These are phyloP conservation scores for Pyrenula aspistea DNA, from an alignment of 495 filamentous ascomycete genomes.

Conservation along the genomic window DNA sequence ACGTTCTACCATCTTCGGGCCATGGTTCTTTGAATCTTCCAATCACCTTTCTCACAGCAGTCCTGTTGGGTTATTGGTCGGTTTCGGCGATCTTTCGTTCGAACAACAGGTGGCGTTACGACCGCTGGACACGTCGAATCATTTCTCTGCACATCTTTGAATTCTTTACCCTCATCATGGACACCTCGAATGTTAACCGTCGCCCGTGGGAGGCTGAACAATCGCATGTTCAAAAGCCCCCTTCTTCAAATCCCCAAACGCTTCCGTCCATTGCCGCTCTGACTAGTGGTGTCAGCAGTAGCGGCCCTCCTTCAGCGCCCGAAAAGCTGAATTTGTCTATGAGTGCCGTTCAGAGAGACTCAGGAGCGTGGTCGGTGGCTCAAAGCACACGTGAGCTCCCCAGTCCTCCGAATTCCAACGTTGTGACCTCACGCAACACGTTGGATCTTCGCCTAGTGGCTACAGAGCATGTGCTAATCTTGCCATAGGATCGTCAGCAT, in stretches of 20 bases:
- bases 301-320: slow-evolving; percentile 23
- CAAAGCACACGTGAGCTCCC: slow-evolving; percentile 37
- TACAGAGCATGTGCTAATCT: slow-evolving; percentile 13
- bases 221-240: slow-evolving; percentile 22
- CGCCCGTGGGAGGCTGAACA: slow-evolving; percentile 29
- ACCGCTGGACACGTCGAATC: neutral
- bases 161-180: slow-evolving; percentile 16
- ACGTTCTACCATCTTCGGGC: neutral
- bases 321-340: slow-evolving; percentile 32
- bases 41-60: neutral
- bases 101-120: neutral
- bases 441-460: neutral
- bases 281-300: slow-evolving; percentile 30
- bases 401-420: slow-evolving; percentile 1
- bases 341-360: slow-evolving; percentile 37
- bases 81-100: neutral
- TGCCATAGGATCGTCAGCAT: slow-evolving; percentile 38
- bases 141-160: neutral
- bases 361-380: slow-evolving; percentile 39
- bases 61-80: neutral
- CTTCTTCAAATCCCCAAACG: slow-evolving; percentile 22
- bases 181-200: slow-evolving; percentile 22
- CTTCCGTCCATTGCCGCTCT: slow-evolving; percentile 36
- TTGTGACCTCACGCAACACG: neutral
- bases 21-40: neutral